Evolutionary conservation across 208 protist species (phyloP), one percentile per base, ranked within the genome.

Genomic region (Baffinella frigidus): DNA sequence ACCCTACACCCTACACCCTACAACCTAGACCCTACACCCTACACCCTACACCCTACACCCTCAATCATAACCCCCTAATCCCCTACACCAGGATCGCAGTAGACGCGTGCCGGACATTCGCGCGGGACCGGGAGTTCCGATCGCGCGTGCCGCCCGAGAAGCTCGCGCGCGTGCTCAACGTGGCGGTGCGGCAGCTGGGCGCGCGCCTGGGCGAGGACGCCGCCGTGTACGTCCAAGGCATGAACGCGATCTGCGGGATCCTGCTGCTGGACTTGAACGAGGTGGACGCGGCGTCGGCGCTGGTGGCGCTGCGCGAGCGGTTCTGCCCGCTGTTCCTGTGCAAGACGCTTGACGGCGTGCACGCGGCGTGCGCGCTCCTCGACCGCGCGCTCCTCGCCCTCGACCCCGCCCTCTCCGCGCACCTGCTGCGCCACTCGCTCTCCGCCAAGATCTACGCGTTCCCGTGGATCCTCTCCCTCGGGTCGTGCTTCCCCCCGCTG

Each of bases 211-310:
- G 14, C 7, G 43, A 43, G 5, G 51, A 56, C 4, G 80, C 14
- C 0, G 80, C 61, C 7, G 80, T 87, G n/a, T 87, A 87, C 80
- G 80, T 87, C 11, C 80, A 87, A 62, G 80, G 80, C 1, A 87
- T 87, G 80, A 87, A 87, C n/a, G 80, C 44, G 5, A 64, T 87
- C 44, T 87, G 80, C 39, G 80, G 80, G 2, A 35, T 87, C 5
- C 48, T 87, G 7, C 80, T 87, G 14, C 48, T 50, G 7, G 39
- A 50, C 2, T 24, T 87, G 27, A 87, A 87, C 24, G 80, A 87
- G 80, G 20, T 80, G 20, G 71, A 80, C 43, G 71, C 71, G 7
- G 43, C 33, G 24, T 17, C 71, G 3, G 39, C 41, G 24, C 71
- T 80, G 24, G 39, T 64, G 4, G 80, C 80, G 4, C 39, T 50